These are phyloP conservation scores for Silene vulgaris DNA, from an alignment of 179 eudicot genomes.

Conservation along the genomic window DNA sequence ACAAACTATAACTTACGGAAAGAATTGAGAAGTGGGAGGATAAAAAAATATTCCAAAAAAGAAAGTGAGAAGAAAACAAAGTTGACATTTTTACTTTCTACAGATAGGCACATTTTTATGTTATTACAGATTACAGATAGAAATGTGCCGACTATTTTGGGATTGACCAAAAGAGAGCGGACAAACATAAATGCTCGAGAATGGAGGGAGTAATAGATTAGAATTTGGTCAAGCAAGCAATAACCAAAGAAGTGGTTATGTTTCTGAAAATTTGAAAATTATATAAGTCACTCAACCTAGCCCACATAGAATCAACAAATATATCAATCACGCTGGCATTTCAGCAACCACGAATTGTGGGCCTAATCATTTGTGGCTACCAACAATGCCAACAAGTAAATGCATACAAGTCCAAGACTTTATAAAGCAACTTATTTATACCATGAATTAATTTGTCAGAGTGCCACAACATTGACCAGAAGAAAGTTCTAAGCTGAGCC, in stretches of 20 bases:
- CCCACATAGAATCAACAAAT: not conserved
- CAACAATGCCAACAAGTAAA: not conserved
- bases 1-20: no score
- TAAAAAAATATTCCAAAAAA: no score
- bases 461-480: not conserved
- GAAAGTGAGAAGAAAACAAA: no score
- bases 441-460: not conserved
- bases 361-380: conserved; percentile 5
- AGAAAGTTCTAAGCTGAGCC: not conserved
- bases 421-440: not conserved
- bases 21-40: no score
- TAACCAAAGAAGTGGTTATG: not conserved
- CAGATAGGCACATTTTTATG: no score
- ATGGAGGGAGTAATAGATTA: not conserved
- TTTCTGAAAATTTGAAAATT: not conserved
- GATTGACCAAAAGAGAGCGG: not conserved
- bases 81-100: no score
- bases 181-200: not conserved
- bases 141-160: no score
- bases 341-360: conserved; percentile 4
- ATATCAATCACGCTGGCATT: not conserved
- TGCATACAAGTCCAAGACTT: not conserved
- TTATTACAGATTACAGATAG: no score
- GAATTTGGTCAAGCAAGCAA: not conserved
- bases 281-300: not conserved